These are phyloP conservation scores for Aspergillus versicolor DNA, from an alignment of 2,329 filamentous ascomycete species.

Conservation along the genomic window DNA sequence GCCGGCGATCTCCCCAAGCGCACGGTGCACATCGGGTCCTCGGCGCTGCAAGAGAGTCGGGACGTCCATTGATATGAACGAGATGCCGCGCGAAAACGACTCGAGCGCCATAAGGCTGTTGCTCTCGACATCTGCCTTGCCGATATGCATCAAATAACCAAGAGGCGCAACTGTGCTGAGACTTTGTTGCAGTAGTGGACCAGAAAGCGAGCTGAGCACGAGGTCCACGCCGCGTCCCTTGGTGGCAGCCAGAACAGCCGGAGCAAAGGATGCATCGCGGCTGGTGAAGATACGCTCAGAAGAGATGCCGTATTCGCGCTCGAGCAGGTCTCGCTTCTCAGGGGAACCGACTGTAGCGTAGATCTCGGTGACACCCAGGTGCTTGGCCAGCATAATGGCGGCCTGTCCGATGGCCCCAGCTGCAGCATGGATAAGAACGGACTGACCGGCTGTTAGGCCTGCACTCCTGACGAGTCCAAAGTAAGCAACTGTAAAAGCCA, in stretches of 20 bases:
- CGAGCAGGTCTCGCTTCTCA: slow-evolving; percentile 21
- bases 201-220: slow-evolving; percentile 29
- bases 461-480: neutral
- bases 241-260: slow-evolving; percentile 19
- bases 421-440: neutral
- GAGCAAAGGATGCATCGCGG: slow-evolving; percentile 19
- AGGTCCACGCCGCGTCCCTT: slow-evolving; percentile 26
- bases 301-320: slow-evolving; percentile 17
- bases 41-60: neutral
- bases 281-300: slow-evolving; percentile 26
- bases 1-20: neutral
- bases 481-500: neutral
- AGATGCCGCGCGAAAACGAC: neutral
- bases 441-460: neutral
- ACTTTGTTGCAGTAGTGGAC: slow-evolving; percentile 19
- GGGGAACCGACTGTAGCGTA: slow-evolving; percentile 24
- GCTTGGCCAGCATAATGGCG: slow-evolving; percentile 4
- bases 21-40: neutral
- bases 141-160: slow-evolving; percentile 26
- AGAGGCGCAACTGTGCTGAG: slow-evolving; percentile 17
- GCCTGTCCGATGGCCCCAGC: neutral
- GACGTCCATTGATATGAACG: neutral
- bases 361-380: slow-evolving; percentile 16
- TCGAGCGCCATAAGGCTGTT: neutral
- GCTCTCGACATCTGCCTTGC: slow-evolving; percentile 20